phyloP scores from a whole-genome alignment of 208 protist genomes.

The Leptomonas pyrrhocoris region DNA sequence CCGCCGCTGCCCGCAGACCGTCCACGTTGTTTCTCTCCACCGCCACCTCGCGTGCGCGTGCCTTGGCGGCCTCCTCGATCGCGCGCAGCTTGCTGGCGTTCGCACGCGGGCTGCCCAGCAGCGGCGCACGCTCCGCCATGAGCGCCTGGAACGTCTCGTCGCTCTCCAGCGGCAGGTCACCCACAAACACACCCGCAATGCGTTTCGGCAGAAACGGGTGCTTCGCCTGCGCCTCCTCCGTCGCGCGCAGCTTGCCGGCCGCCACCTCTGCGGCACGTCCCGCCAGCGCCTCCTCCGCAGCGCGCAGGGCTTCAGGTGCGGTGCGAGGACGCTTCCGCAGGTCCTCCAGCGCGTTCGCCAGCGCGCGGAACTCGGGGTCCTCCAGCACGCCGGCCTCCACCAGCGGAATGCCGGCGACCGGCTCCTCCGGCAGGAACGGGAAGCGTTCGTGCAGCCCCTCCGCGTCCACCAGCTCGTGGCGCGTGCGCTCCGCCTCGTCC shows the following conservation, averaged over 20 bases:
- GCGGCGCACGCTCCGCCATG: background rate
- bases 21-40: conserved; percentile 1
- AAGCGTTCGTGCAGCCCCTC: conserved; percentile 42
- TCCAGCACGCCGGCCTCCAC: conserved; percentile 41
- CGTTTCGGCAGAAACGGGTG: conserved; percentile 58
- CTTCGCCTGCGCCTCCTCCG: conserved; percentile 38
- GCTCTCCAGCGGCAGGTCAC: conserved; percentile 28
- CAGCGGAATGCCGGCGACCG: conserved; percentile 38
- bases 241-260: background rate
- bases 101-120: conserved; percentile 3
- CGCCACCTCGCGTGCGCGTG: no score
- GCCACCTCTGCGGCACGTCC: background rate
- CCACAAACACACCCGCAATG: conserved; percentile 37
- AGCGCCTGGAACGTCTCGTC: no score
- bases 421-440: conserved; percentile 53
- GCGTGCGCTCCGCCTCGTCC: conserved; percentile 33
- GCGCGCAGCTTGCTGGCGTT: background rate
- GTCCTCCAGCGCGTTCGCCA: conserved; percentile 27
- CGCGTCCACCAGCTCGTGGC: conserved; percentile 23
- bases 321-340: background rate
- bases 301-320: background rate
- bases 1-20: background rate
- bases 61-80: no score
- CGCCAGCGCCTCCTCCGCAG: background rate
- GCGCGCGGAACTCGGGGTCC: conserved; percentile 51